A percentile compares a stretch with the other conserved stretches of the same genome.
Evolutionary conservation across 2,329 filamentous ascomycete species (phyloP).

Genomic region (Cryphonectria carpinicola): DNA sequence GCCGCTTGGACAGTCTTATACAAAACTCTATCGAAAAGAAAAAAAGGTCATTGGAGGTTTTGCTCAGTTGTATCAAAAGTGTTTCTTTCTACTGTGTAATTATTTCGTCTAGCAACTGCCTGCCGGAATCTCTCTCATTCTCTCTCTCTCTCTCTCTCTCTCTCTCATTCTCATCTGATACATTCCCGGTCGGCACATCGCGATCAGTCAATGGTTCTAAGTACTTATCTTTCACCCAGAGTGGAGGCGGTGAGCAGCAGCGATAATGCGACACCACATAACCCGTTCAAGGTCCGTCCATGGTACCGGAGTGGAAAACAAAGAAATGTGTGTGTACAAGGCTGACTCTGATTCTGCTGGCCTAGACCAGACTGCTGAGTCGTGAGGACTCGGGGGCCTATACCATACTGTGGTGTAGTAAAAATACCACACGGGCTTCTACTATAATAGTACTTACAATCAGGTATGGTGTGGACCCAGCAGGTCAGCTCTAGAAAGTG

Average conservation of each 20-base stretch:
- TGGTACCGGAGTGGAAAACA: not conserved
- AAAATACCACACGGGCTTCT: not conserved
- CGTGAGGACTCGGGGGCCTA: not conserved
- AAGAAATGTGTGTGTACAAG: not conserved
- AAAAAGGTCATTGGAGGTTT: not conserved
- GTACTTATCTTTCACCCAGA: not conserved
- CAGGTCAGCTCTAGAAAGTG: not conserved
- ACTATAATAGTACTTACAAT: not conserved
- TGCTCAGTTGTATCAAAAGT: not conserved
- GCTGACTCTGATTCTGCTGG: not conserved
- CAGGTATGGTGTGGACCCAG: not conserved
- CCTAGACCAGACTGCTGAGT: not conserved
- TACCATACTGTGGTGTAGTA: no score
- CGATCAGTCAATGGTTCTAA: not conserved
- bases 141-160: no score
- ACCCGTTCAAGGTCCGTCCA: not conserved
- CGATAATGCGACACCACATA: not conserved
- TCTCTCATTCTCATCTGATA: not conserved
- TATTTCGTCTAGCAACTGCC: not conserved
- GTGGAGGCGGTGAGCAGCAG: conserved; percentile 9
- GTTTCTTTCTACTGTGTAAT: not conserved
- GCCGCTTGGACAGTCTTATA: not conserved
- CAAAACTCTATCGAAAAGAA: not conserved
- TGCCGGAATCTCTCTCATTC: not conserved
- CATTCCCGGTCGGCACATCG: not conserved